phyloP scores from a whole-genome alignment of 805 yeast species.

The Myxozyma vanderwaltii region DNA sequence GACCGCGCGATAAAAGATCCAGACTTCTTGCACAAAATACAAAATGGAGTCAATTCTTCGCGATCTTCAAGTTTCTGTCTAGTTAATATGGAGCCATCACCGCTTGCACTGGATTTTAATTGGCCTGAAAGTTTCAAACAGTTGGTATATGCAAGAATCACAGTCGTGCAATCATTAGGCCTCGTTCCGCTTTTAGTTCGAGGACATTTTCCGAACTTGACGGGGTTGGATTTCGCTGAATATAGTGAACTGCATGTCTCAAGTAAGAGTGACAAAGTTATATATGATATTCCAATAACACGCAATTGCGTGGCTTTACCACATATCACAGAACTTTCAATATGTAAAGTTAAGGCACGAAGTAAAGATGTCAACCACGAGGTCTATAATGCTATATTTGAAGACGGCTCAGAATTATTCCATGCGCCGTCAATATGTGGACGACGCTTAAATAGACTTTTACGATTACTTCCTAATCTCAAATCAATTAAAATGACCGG shows the following conservation, averaged over 20 bases:
- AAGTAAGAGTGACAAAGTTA: constrained; percentile 5
- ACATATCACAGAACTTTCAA: neutral
- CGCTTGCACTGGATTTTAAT: constrained; percentile 6
- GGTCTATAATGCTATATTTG: neutral
- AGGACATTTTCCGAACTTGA: constrained; percentile 10
- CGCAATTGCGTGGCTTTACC: constrained; percentile 8
- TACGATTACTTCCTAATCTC: constrained; percentile 11
- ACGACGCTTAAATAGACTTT: constrained; percentile 8
- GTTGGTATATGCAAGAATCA: constrained; percentile 5
- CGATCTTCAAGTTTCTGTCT: neutral
- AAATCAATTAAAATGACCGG: constrained; percentile 2
- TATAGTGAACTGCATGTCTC: neutral
- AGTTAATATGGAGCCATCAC: constrained; percentile 4
- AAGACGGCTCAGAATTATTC: neutral
- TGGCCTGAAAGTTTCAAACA: constrained; percentile 8
- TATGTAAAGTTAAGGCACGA: neutral
- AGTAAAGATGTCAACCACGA: neutral
- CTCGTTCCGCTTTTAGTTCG: constrained; percentile 13
- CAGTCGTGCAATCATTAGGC: constrained; percentile 5
- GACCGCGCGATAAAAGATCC: constrained; percentile 5
- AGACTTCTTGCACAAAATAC: neutral
- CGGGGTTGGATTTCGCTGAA: constrained; percentile 5
- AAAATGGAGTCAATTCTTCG: neutral
- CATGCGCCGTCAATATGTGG: constrained; percentile 6
- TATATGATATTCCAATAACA: constrained; percentile 7